Base-by-base conservation (phyloP, 495 filamentous ascomycete species). In the Podospora fimiseda region DNA sequence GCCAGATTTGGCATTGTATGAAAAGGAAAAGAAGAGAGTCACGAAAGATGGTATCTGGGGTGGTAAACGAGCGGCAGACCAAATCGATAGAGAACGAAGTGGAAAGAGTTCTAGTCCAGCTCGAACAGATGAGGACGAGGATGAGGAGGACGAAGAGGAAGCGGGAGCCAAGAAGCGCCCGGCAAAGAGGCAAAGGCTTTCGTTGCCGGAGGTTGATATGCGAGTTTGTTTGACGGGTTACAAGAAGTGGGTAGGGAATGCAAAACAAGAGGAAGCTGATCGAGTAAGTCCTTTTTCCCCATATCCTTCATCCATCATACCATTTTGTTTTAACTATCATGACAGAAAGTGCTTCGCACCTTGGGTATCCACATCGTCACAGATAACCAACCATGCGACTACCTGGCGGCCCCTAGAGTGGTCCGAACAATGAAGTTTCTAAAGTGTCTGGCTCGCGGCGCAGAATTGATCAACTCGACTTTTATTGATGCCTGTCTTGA, bases 341-440 rank as follows among this genome's bases (percentile, higher is more conserved):
- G 9, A 11, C 59, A 96, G 89, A 85, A 78, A 69, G 85, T 87
- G 68, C 76, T 98, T 48, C 85, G 90, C 59, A 80, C 85, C 2
- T 71, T 97, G 16, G 94, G 94, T 22, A 87, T 99, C 49, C 73
- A 83, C 60, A 79, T 95, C 1, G 83, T 88, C 20, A 75, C 83
- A 59, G 86, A 95, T 56, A 80, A 81, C 9, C 73, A 74, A n/a
- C 75, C 77, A 39, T 93, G 85, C 69, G 86, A 88, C 51, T 86
- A 96, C 66, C 80, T 99, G 13, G 90, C 90, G 13, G 92, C 93
- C 2, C 93, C 93, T 1, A 74, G 79, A 7, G 80, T 97, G 55
- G 78, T 95, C 14, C 83, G 92, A 33, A 99, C 93, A 0, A 81
- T 86, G 51, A 99, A 99, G 60, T 99, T 99, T 62, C 84, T 96